Evolutionary conservation across 192 early-diverging fungal species (phyloP).

Genomic region (Backusella tarrabulga): DNA sequence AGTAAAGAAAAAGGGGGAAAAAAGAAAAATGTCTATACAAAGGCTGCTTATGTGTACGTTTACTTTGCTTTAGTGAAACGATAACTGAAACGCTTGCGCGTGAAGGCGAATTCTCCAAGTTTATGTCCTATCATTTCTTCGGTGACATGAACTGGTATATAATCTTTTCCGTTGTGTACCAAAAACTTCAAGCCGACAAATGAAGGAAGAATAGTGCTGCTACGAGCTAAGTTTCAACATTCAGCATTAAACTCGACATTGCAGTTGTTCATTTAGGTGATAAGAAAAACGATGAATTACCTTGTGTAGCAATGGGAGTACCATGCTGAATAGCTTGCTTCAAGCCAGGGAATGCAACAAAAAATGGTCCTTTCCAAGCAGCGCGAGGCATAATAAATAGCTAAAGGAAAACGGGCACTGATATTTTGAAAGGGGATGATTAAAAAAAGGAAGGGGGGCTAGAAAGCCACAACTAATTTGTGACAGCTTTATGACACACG

Average conservation of each 20-base stretch:
- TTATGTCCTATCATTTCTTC: constrained; percentile 96
- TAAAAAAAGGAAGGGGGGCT: constrained; percentile 16
- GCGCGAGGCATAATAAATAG: constrained; percentile 55
- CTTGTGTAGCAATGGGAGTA: constrained; percentile 54
- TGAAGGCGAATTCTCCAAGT: constrained; percentile 92
- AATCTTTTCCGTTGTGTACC: constrained; percentile 93
- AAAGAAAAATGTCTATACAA: neutral
- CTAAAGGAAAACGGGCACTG: neutral
- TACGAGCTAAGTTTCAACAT: constrained; percentile 58
- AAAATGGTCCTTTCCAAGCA: constrained; percentile 67
- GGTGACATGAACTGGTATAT: constrained; percentile 76
- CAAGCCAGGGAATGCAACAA: constrained; percentile 58
- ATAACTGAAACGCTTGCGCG: constrained; percentile 82
- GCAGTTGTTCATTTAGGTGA: neutral
- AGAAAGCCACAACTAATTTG: neutral
- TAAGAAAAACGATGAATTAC: neutral
- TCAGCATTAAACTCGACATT: neutral
- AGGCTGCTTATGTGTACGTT: constrained; percentile 40
- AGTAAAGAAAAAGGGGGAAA: neutral
- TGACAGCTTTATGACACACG: neutral
- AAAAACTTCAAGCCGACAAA: constrained; percentile 86
- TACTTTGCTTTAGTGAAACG: constrained; percentile 76
- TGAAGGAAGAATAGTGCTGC: constrained; percentile 87
- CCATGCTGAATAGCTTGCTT: constrained; percentile 56
- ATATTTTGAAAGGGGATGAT: neutral